phyloP scores from a whole-genome alignment of 495 filamentous ascomycete species.

The Neurospora sp. region DNA sequence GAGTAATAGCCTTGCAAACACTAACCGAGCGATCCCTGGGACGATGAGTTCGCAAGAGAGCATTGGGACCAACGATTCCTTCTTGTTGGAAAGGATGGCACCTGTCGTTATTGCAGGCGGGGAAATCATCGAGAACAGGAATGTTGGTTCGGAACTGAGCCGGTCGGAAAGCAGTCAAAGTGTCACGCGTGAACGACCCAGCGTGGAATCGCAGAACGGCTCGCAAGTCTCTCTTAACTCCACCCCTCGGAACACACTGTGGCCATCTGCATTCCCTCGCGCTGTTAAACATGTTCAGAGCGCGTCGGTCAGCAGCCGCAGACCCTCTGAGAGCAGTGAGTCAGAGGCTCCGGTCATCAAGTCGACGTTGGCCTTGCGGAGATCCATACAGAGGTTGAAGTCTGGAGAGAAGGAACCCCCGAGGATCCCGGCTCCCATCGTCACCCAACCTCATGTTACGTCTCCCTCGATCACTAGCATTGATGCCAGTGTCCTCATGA shows the following conservation, averaged over 20 bases:
- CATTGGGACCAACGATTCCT: conserved; percentile 37
- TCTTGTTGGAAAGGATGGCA: conserved; percentile 64
- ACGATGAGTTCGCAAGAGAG: conserved; percentile 40
- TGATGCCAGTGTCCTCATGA: conserved; percentile 38
- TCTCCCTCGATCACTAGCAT: conserved; percentile 40
- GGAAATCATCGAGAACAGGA: conserved; percentile 48
- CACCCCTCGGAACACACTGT: conserved; percentile 31
- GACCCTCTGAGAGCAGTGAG: conserved; percentile 44
- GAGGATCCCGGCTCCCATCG: conserved; percentile 33
- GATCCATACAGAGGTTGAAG: conserved; percentile 41
- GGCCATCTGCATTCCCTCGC: conserved; percentile 43
- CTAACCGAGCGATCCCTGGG: conserved; percentile 36
- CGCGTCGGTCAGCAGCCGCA: conserved; percentile 19
- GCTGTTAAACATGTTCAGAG: conserved; percentile 3
- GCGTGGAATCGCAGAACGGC: conserved; percentile 37
- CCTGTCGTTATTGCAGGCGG: conserved; percentile 84
- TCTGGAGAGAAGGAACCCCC: conserved; percentile 27
- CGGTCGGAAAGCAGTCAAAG: conserved; percentile 59
- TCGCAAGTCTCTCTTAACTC: conserved; percentile 34
- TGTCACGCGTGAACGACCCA: conserved; percentile 34
- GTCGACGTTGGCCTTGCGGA: conserved; percentile 40
- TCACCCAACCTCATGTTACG: conserved; percentile 23
- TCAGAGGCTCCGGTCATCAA: conserved; percentile 31
- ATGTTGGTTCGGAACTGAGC: conserved; percentile 41
- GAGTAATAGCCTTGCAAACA: conserved; percentile 42